A percentile compares a stretch with the other conserved stretches of the same genome.
phyloP scores from a whole-genome alignment of 805 yeast genomes.

The Lachancea fermentati region DNA sequence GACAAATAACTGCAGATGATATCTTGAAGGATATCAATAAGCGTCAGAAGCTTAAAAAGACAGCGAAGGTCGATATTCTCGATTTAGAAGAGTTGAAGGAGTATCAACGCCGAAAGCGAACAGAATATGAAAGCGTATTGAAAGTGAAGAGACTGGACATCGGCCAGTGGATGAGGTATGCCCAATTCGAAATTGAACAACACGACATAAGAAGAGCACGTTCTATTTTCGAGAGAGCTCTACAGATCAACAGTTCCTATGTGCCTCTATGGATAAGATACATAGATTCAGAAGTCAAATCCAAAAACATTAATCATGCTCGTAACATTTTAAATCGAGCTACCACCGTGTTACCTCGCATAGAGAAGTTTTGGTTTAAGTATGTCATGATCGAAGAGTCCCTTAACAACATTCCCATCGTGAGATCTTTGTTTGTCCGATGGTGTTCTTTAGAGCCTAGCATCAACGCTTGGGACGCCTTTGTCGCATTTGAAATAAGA shows the following conservation, averaged over 20 bases:
- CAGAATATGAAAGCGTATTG: conserved; percentile 81
- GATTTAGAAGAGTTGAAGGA: conserved; percentile 81
- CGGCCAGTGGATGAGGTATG: conserved; percentile 91
- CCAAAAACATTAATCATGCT: conserved; percentile 78
- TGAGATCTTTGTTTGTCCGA: conserved; percentile 60
- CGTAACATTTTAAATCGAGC: conserved; percentile 79
- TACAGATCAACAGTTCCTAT: conserved; percentile 67
- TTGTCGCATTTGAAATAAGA: conserved; percentile 64
- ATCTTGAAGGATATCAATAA: conserved; percentile 56
- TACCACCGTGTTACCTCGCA: conserved; percentile 64
- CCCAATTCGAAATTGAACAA: conserved; percentile 78
- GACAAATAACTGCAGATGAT: conserved; percentile 62
- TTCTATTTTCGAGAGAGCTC: conserved; percentile 81
- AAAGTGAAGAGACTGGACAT: conserved; percentile 75
- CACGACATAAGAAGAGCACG: conserved; percentile 75
- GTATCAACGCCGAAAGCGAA: conserved; percentile 67
- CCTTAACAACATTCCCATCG: conserved; percentile 54
- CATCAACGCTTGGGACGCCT: conserved; percentile 66
- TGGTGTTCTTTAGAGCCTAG: conserved; percentile 82
- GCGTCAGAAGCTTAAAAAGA: conserved; percentile 31
- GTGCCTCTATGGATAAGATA: conserved; percentile 85
- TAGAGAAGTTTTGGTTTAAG: conserved; percentile 81
- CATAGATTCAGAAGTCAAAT: conserved; percentile 68
- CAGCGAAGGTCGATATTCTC: conserved; percentile 40
- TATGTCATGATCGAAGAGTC: conserved; percentile 81